Conservation (phyloP, 2,329 filamentous ascomycete genomes). For the Cladophialophora bantiana region DNA sequence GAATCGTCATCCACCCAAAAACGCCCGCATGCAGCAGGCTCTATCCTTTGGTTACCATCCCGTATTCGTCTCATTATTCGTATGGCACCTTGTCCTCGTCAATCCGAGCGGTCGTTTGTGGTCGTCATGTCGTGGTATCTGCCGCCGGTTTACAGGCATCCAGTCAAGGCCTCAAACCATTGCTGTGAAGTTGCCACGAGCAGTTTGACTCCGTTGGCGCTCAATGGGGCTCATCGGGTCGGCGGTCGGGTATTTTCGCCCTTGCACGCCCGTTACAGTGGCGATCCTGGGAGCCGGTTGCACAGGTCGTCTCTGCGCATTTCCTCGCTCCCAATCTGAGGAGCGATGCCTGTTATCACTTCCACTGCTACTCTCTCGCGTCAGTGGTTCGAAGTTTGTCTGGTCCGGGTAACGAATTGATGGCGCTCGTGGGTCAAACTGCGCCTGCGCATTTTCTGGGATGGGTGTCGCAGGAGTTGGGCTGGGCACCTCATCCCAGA, state of each 20-base stretch:
- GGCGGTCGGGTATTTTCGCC: slow-evolving; percentile 38
- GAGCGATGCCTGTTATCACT: slow-evolving; percentile 34
- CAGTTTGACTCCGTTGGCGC: slow-evolving; percentile 30
- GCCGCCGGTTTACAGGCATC: background rate
- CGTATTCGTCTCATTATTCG: slow-evolving; percentile 18
- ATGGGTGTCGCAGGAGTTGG: slow-evolving; percentile 20
- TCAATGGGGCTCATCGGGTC: slow-evolving; percentile 36
- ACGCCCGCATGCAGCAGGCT: background rate
- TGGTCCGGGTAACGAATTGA: slow-evolving; percentile 32
- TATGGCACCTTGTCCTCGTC: background rate
- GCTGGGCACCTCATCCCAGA: slow-evolving; percentile 26
- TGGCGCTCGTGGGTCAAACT: slow-evolving; percentile 30
- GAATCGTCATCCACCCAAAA: background rate
- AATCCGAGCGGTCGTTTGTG: background rate
- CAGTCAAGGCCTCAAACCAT: slow-evolving; percentile 20
- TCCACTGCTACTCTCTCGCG: slow-evolving; percentile 36
- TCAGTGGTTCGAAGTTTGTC: slow-evolving; percentile 28
- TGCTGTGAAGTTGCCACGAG: slow-evolving; percentile 30
- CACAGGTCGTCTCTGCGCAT: slow-evolving; percentile 26
- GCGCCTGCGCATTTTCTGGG: slow-evolving; percentile 20
- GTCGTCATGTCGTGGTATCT: background rate
- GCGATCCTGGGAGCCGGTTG: slow-evolving; percentile 27
- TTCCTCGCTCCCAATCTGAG: slow-evolving; percentile 32
- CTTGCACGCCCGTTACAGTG: slow-evolving; percentile 38
- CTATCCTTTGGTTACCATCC: slow-evolving; percentile 4